phyloP scores from a whole-genome alignment of 306 rosid species.

The Sophora flavescens region DNA sequence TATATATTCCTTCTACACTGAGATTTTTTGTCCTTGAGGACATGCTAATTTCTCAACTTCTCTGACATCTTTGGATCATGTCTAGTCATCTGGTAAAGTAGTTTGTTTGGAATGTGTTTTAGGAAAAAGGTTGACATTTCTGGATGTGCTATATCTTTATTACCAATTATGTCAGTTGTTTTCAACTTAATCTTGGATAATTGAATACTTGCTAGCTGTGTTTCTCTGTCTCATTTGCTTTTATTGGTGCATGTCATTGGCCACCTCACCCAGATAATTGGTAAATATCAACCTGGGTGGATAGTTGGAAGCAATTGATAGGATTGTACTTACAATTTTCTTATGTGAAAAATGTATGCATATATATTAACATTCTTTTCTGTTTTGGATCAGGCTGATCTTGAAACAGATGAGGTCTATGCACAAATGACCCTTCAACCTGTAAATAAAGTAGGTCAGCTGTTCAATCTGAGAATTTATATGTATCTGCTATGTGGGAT shows the following conservation, averaged over 20 bases:
- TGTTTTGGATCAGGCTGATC: conserved; percentile 79
- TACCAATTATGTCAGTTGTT: not conserved
- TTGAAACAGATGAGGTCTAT: conserved; percentile 95
- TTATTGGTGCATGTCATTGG: conserved; percentile 18
- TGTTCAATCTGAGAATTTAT: conserved; percentile 50
- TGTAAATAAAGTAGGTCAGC: conserved; percentile 93
- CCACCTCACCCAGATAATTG: not conserved
- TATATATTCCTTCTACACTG: conserved; percentile 4
- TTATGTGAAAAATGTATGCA: conserved; percentile 5
- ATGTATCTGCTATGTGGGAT: conserved; percentile 21
- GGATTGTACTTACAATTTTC: conserved; percentile 10
- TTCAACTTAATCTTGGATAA: not conserved
- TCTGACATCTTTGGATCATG: conserved; percentile 24
- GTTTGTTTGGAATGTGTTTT: not conserved
- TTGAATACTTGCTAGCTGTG: conserved; percentile 8
- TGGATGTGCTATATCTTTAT: not conserved
- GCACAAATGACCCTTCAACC: conserved; percentile 99
- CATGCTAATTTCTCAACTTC: not conserved
- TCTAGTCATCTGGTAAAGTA: not conserved
- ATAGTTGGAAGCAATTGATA: conserved; percentile 3
- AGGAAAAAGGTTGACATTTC: not conserved
- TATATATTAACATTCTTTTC: conserved; percentile 27
- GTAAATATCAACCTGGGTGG: conserved; percentile 1
- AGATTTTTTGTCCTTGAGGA: not conserved
- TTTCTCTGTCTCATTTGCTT: conserved; percentile 29